A percentile compares a stretch with the other conserved stretches of the same genome.
These are phyloP conservation scores for Jacaranda copaia DNA, from an alignment of 257 asterid genomes.

Conservation along the genomic window DNA sequence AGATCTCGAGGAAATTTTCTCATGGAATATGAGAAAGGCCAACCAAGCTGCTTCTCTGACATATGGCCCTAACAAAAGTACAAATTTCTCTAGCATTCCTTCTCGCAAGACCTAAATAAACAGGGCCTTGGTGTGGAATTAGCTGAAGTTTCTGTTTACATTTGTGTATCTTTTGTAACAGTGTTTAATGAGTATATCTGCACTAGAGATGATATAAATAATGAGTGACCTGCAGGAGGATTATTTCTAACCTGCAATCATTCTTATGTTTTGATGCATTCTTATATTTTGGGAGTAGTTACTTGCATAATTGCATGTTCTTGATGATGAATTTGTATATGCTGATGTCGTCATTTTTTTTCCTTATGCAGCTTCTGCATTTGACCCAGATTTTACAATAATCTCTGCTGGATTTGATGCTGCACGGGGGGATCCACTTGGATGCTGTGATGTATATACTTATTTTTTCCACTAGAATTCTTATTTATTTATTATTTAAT, in stretches of 20 bases:
- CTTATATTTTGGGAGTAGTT: constrained; percentile 1
- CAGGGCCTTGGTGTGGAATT: neutral
- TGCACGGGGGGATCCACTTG: constrained; percentile 99
- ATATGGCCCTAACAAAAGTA: neutral
- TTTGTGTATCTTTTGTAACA: neutral
- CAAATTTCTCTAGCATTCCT: neutral
- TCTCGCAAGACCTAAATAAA: neutral
- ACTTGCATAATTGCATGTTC: constrained; percentile 15
- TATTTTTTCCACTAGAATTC: neutral
- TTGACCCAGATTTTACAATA: constrained; percentile 89
- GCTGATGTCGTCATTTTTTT: constrained; percentile 40
- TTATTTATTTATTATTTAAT: constrained; percentile 1
- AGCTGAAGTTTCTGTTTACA: neutral
- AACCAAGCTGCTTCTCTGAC: no score
- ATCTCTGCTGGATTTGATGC: constrained; percentile 99
- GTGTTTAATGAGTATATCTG: constrained; percentile 13
- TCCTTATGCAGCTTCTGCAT: constrained; percentile 77
- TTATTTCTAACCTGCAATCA: constrained; percentile 6
- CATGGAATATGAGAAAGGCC: neutral
- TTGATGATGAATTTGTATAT: constrained; percentile 36
- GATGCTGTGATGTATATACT: constrained; percentile 88
- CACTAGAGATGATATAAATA: neutral
- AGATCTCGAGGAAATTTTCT: neutral
- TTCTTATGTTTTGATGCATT: neutral
- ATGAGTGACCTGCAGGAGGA: constrained; percentile 7